Conservation (phyloP, 2,329 filamentous ascomycete genomes). For the Thermomyces lanuginosus region DNA sequence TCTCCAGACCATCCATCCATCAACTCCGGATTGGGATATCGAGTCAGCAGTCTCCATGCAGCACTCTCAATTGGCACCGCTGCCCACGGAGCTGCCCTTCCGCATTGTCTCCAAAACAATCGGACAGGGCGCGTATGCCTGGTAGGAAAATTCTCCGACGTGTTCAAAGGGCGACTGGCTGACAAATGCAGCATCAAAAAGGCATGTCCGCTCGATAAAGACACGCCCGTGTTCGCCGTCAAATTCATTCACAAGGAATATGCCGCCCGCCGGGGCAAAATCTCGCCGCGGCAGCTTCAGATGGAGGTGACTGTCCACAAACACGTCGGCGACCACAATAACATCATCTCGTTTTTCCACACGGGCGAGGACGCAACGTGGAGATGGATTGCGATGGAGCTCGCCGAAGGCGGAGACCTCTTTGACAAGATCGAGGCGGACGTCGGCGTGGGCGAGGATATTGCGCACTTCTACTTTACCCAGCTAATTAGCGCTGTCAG, state of each 20-base stretch:
- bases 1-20: no score
- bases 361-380: conserved; percentile 72
- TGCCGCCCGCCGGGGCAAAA: conserved; percentile 71
- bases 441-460: conserved; percentile 81
- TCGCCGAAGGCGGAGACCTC: conserved; percentile 83
- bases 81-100: conserved; percentile 75
- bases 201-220: conserved; percentile 55
- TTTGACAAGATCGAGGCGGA: conserved; percentile 99
- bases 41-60: conserved; percentile 28
- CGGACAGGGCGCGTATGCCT: conserved; percentile 90
- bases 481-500: conserved; percentile 80
- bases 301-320: conserved; percentile 86
- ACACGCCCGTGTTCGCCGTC: conserved; percentile 75
- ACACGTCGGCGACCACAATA: conserved; percentile 73
- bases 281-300: conserved; percentile 74
- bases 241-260: conserved; percentile 98
- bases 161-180: conserved; percentile 1
- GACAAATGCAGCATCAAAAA: conserved; percentile 63
- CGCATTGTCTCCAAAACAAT: conserved; percentile 92
- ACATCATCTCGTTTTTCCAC: conserved; percentile 85
- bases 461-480: conserved; percentile 90
- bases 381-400: conserved; percentile 98
- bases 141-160: conserved; percentile 38
- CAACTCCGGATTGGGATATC: background rate
- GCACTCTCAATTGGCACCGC: conserved; percentile 75